Evolutionary conservation across 371 early-diverging fungal genomes (phyloP).

Genomic region (Rhizomucor pusillus): DNA sequence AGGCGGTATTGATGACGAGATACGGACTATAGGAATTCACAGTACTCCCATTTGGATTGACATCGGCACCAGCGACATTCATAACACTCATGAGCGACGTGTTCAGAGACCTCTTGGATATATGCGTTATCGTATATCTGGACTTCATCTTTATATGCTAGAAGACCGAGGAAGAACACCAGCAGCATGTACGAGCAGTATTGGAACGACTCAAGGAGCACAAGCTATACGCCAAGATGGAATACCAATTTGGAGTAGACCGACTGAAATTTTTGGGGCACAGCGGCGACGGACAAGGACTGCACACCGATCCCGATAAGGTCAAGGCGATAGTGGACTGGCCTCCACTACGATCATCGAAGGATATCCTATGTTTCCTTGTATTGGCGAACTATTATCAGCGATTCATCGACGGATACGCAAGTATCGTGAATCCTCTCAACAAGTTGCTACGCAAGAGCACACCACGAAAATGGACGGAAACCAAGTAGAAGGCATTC

Average conservation of each 20-base stretch:
- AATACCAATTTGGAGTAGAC: neutral
- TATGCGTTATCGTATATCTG: slow-evolving; percentile 13
- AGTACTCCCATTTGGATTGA: slow-evolving; percentile 52
- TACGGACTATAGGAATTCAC: slow-evolving; percentile 47
- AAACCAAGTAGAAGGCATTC: neutral
- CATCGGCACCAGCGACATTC: slow-evolving; percentile 43
- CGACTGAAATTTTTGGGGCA: neutral
- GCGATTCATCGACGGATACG: slow-evolving; percentile 30
- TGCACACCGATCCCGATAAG: slow-evolving; percentile 20
- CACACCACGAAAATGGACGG: slow-evolving; percentile 8
- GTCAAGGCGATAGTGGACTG: slow-evolving; percentile 26
- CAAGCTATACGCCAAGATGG: neutral
- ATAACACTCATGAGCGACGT: slow-evolving; percentile 11
- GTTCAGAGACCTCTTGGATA: slow-evolving; percentile 4
- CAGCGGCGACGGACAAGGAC: neutral
- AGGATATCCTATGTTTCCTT: slow-evolving; percentile 31
- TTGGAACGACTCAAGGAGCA: neutral
- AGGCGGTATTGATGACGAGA: slow-evolving; percentile 38
- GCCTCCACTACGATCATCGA: slow-evolving; percentile 31
- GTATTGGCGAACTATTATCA: too few species aligned
- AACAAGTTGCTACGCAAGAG: slow-evolving; percentile 24
- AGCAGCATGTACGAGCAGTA: neutral
- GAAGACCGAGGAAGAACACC: slow-evolving; percentile 4
- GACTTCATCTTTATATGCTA: neutral
- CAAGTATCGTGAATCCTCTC: slow-evolving; percentile 26